These are phyloP conservation scores for Boechera retrofracta DNA, from an alignment of 345 rosid species.

Conservation along the genomic window DNA sequence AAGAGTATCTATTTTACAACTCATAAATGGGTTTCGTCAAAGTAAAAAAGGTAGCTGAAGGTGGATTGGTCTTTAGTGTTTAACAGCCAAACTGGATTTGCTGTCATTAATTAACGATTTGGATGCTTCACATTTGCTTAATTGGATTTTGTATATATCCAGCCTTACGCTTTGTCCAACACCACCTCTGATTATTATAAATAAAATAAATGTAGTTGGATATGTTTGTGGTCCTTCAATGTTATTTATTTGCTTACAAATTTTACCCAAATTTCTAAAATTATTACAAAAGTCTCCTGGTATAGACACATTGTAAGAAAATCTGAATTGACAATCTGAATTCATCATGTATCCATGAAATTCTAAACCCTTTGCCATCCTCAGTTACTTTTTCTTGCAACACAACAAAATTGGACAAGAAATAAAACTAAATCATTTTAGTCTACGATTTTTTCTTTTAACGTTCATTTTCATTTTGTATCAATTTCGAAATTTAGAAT, in stretches of 20 bases:
- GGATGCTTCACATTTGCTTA: slow-evolving; percentile 12
- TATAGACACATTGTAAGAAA: background rate
- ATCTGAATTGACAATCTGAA: background rate
- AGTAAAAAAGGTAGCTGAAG: slow-evolving; percentile 32
- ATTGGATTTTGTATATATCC: slow-evolving; percentile 20
- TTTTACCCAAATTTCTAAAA: background rate
- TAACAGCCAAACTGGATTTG: slow-evolving; percentile 43
- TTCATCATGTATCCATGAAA: background rate
- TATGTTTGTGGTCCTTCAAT: slow-evolving; percentile 23
- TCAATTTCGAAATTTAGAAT: background rate
- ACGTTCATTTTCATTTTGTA: background rate
- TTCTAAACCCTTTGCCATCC: background rate
- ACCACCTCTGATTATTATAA: background rate
- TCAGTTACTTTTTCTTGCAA: background rate
- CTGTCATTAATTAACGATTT: slow-evolving; percentile 30
- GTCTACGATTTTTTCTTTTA: slow-evolving; percentile 2
- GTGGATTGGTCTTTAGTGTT: slow-evolving; percentile 48
- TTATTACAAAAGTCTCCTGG: background rate
- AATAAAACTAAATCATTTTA: background rate
- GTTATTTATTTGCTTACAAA: background rate
- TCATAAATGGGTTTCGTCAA: slow-evolving; percentile 40
- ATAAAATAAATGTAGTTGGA: background rate
- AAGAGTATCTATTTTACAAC: slow-evolving; percentile 29
- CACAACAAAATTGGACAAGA: background rate
- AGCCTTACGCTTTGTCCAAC: slow-evolving; percentile 25